Evolutionary conservation across 1,284 basidiomycete species (phyloP), one percentile per base, ranked within the genome.

Genomic region (Ceratobasidium papillatum): DNA sequence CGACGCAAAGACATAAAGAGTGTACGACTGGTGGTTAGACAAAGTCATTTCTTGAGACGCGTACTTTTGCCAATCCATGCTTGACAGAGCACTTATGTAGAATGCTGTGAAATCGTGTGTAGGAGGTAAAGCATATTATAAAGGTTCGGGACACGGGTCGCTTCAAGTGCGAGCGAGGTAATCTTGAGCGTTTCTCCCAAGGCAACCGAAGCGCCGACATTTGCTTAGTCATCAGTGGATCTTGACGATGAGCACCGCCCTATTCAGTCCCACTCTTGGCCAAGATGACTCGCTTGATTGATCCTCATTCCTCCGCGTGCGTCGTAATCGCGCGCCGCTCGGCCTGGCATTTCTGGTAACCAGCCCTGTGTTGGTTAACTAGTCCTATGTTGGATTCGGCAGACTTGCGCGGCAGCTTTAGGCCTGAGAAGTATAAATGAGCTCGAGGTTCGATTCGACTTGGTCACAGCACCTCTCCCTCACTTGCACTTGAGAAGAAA

Each of bases 241-340:
- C 36, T 8, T 32, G 30, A 17, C 45, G 14, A n/a, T n/a, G n/a
- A 58, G 54, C 5, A 58, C 54, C 32, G 54, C 54, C 32, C 22
- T 3, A 19, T 19, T 47, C 4, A 17, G 56, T 59, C 34, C 3
- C 7, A 5, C 3, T 25, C 34, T 11, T 59, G 34, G 9, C 56
- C 56, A 59, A 30, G n/a, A 38, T 59, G 56, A 38, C 36, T 22
- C 25, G 51, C 3, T 34, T 30, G 54, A 22, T 25, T 59, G 56
- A 59, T 59, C 56, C 56, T 59, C 34, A 22, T 59, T 59, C n/a
- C 36, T 17, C 56, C 56, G 56, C 19, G 14, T 19, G 56, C 56
- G 34, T 58, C 56, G 56, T 58, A 12, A 58, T 32, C 19, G n/a
- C 56, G 36, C 56, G 56, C 34, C 56, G 56, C n/a, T 59, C 56